Evolutionary conservation across 2,329 filamentous ascomycete genomes (phyloP).

Genomic region (Alternaria sp.): DNA sequence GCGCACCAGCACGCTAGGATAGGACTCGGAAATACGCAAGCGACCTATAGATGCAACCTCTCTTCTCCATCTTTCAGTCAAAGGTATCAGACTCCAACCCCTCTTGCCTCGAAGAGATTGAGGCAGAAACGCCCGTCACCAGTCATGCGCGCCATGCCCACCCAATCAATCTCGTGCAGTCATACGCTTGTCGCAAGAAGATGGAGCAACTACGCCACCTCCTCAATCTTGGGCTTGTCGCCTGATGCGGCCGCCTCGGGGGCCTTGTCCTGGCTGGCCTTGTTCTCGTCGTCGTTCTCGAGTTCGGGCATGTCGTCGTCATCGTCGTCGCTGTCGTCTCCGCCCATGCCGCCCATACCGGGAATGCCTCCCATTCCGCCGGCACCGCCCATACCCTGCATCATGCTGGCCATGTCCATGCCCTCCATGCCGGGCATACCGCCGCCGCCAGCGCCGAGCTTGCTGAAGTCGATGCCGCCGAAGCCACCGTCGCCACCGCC

Average conservation of each 20-base stretch:
- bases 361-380: constrained; percentile 13
- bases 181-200: constrained; percentile 19
- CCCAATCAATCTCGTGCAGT: constrained; percentile 5
- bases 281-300: constrained; percentile 43
- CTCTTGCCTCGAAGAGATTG: constrained; percentile 4
- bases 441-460: constrained; percentile 66
- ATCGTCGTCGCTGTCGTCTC: constrained; percentile 60
- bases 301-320: constrained; percentile 82
- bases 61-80: not conserved
- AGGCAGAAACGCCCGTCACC: constrained; percentile 8
- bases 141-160: constrained; percentile 8
- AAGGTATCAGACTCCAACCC: constrained; percentile 6
- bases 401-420: constrained; percentile 41
- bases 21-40: constrained; percentile 1
- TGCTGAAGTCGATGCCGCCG: constrained; percentile 91
- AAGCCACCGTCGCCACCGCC: constrained; percentile 69
- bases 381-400: constrained; percentile 43
- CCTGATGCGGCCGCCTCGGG: constrained; percentile 33
- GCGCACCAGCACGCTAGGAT: constrained; percentile 11
- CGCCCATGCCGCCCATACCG: constrained; percentile 33
- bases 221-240: constrained; percentile 56
- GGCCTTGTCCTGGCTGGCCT: constrained; percentile 23
- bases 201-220: constrained; percentile 44
- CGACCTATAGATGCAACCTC: constrained; percentile 3
- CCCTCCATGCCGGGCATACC: constrained; percentile 49